Conservation (phyloP, 2,329 filamentous ascomycete genomes). For the Tricladium varicosporioides region DNA sequence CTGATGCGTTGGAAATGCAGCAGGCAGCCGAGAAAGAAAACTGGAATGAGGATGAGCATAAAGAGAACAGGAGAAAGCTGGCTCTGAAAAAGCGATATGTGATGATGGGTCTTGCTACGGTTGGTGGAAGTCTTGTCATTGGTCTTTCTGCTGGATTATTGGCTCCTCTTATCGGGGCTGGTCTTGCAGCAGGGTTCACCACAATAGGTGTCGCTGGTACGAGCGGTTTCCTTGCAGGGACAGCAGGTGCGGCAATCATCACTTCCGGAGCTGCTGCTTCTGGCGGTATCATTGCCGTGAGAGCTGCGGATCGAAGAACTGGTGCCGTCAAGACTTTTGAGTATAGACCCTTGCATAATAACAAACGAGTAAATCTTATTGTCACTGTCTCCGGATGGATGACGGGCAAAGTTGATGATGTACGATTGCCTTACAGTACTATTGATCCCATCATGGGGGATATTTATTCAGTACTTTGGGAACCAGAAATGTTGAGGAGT, state of each 20-base stretch:
- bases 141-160: slow-evolving; percentile 89
- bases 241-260: slow-evolving; percentile 90
- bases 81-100: slow-evolving; percentile 82
- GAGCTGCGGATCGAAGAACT: slow-evolving; percentile 82
- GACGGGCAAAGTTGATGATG: slow-evolving; percentile 96
- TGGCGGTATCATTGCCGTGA: slow-evolving; percentile 80
- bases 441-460: slow-evolving; percentile 98
- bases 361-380: slow-evolving; percentile 94
- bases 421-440: slow-evolving; percentile 91
- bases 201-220: slow-evolving; percentile 93
- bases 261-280: slow-evolving; percentile 85
- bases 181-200: slow-evolving; percentile 89
- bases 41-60: slow-evolving; percentile 95
- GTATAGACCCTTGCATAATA: slow-evolving; percentile 94
- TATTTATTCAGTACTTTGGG: slow-evolving; percentile 95
- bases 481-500: slow-evolving; percentile 94
- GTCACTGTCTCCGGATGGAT: slow-evolving; percentile 97
- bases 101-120: slow-evolving; percentile 95
- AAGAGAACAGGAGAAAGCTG: slow-evolving; percentile 79
- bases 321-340: slow-evolving; percentile 95
- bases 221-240: slow-evolving; percentile 82
- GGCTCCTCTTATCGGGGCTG: slow-evolving; percentile 90
- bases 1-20: slow-evolving; percentile 96
- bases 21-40: slow-evolving; percentile 91
- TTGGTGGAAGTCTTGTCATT: slow-evolving; percentile 92